Evolutionary conservation across 176 grass and related monocot species (phyloP).

Genomic region (Avena eriantha): DNA sequence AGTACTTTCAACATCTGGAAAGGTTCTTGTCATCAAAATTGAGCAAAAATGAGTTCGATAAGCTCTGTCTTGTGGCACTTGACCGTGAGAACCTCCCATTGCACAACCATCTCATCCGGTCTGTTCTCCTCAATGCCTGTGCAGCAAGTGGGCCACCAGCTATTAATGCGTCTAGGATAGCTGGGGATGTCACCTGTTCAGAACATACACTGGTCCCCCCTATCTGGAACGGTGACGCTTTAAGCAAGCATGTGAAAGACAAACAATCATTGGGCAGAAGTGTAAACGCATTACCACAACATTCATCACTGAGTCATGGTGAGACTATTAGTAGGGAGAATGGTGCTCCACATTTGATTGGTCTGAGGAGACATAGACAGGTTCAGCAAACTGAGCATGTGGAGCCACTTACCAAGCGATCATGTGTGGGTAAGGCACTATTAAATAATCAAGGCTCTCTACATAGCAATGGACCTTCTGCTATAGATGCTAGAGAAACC

Average conservation of each 20-base stretch:
- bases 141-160: constrained; percentile 53
- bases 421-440: constrained; percentile 37
- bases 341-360: constrained; percentile 46
- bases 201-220: constrained; percentile 29
- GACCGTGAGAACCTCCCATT: constrained; percentile 77
- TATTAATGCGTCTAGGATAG: constrained; percentile 32
- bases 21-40: constrained; percentile 75
- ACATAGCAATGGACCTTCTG: constrained; percentile 50
- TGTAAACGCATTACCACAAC: constrained; percentile 16
- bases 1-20: constrained; percentile 81
- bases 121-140: constrained; percentile 78
- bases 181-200: constrained; percentile 33
- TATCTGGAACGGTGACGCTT: constrained; percentile 36
- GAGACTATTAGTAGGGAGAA: constrained; percentile 45
- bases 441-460: constrained; percentile 33
- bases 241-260: constrained; percentile 44
- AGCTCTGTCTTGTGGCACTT: constrained; percentile 64
- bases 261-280: constrained; percentile 41
- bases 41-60: constrained; percentile 84
- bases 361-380: constrained; percentile 55
- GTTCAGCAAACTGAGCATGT: constrained; percentile 48
- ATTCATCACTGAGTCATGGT: constrained; percentile 36
- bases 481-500: constrained; percentile 34
- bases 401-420: constrained; percentile 45
- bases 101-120: constrained; percentile 82